Evolutionary conservation across 2,329 filamentous ascomycete genomes (phyloP).

Genomic region (Periconia sp.): DNA sequence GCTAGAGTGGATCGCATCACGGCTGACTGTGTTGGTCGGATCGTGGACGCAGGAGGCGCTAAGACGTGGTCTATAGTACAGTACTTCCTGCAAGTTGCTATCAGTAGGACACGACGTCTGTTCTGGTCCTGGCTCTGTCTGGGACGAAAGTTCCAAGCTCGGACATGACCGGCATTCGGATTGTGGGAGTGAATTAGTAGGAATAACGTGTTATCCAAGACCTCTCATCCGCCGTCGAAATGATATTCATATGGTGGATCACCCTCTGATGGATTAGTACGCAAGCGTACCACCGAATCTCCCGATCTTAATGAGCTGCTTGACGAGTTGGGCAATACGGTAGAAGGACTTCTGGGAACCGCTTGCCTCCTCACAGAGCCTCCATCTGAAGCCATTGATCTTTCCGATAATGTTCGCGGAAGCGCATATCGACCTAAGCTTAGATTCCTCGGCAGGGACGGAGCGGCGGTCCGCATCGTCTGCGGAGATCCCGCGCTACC

Average conservation of each 20-base stretch:
- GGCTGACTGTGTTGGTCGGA: too few species aligned
- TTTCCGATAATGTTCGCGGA: slow-evolving; percentile 30
- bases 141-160: too few species aligned
- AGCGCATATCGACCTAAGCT: slow-evolving; percentile 29
- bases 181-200: too few species aligned
- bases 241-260: slow-evolving; percentile 43
- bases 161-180: too few species aligned
- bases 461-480: slow-evolving; percentile 37
- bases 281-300: slow-evolving; percentile 27
- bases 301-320: slow-evolving; percentile 35
- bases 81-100: too few species aligned
- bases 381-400: slow-evolving; percentile 30
- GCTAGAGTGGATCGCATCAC: too few species aligned
- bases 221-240: slow-evolving; percentile 24
- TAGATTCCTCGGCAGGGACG: slow-evolving; percentile 28
- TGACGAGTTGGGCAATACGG: slow-evolving; percentile 34
- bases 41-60: too few species aligned
- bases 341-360: slow-evolving; percentile 34
- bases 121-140: too few species aligned
- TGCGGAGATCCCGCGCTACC: slow-evolving; percentile 29
- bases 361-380: slow-evolving; percentile 30
- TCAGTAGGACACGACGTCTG: too few species aligned
- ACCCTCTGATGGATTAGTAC: slow-evolving; percentile 32
- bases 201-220: not conserved
- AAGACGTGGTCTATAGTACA: too few species aligned